Conservation (phyloP, 768 basidiomycete genomes). For the Boletus rex-veris region DNA sequence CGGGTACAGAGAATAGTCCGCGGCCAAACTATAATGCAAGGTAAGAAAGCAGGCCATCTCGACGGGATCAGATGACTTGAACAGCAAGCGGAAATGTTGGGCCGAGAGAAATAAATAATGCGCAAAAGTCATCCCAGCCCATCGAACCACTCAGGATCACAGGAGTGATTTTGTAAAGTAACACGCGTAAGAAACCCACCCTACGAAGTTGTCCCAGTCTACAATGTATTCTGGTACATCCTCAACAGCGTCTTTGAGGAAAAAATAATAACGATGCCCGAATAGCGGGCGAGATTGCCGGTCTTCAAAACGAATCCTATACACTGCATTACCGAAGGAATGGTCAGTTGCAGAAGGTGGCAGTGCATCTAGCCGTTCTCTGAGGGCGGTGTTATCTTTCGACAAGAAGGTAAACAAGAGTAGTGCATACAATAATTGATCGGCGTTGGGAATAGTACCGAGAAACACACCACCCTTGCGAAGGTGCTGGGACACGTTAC, state of each 20-base stretch:
- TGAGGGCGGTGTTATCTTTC: conserved; percentile 32
- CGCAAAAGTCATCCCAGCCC: too few relatives aligned
- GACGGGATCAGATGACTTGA: neutral
- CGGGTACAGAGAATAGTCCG: conserved; percentile 70
- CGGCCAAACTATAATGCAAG: conserved; percentile 61
- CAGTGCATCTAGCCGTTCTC: conserved; percentile 67
- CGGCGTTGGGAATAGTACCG: conserved; percentile 94
- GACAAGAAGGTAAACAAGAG: conserved; percentile 2
- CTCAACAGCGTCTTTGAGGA: conserved; percentile 90
- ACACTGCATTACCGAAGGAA: conserved; percentile 88
- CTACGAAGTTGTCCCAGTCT: conserved; percentile 88
- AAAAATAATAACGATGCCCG: conserved; percentile 94
- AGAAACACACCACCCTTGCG: conserved; percentile 87
- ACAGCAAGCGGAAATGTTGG: neutral
- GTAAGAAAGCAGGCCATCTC: conserved; percentile 10
- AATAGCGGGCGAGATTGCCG: conserved; percentile 60
- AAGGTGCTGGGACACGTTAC: conserved; percentile 80
- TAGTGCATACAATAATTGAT: conserved; percentile 69
- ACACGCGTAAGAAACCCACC: conserved; percentile 44
- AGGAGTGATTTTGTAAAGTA: neutral
- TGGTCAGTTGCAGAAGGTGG: conserved; percentile 66
- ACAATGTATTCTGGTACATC: conserved; percentile 97
- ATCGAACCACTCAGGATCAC: neutral
- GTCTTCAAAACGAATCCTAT: conserved; percentile 82
- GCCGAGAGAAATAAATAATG: neutral